Percentiles rank a stretch among this genome's conserved stretches.
phyloP scores from a whole-genome alignment of 2,329 filamentous ascomycete species.

The Fusarium caatingaense region DNA sequence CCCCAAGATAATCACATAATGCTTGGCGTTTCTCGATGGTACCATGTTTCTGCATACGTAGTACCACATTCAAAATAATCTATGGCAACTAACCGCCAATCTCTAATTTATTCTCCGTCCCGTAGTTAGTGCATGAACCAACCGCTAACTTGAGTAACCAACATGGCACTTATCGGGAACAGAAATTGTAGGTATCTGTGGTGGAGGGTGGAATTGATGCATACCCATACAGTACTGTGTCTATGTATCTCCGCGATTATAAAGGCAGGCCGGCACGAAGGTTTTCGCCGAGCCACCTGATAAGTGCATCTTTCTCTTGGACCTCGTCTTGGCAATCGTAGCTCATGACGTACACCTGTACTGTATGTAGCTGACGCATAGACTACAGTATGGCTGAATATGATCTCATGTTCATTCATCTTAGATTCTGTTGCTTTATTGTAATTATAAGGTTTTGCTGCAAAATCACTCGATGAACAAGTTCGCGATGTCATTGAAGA shows the following conservation, averaged over 20 bases:
- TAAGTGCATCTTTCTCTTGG: conserved; percentile 19
- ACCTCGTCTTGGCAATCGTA: conserved; percentile 6
- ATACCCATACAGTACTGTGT: not conserved
- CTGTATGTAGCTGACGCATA: conserved; percentile 1
- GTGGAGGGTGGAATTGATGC: not conserved
- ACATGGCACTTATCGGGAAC: not conserved
- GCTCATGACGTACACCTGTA: conserved; percentile 10
- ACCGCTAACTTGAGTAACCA: not conserved
- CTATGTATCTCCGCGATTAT: conserved; percentile 10
- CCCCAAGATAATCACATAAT: conserved; percentile 10
- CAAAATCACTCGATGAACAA: not conserved
- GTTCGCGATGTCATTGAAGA: not conserved
- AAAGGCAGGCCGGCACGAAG: not conserved
- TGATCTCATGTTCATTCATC: conserved; percentile 4
- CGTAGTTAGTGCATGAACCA: conserved; percentile 26
- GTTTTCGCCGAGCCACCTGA: conserved; percentile 7
- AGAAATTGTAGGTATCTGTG: not conserved
- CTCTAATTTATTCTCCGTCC: conserved; percentile 13
- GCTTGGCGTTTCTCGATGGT: conserved; percentile 13
- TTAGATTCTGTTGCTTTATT: not conserved
- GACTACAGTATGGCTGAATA: not conserved
- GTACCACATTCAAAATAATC: conserved; percentile 4
- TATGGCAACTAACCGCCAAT: conserved; percentile 8
- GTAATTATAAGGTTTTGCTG: not conserved
- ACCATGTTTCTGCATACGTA: conserved; percentile 2